Evolutionary conservation across 2,329 filamentous ascomycete species (phyloP).

Genomic region (Fusarium pilosicola): DNA sequence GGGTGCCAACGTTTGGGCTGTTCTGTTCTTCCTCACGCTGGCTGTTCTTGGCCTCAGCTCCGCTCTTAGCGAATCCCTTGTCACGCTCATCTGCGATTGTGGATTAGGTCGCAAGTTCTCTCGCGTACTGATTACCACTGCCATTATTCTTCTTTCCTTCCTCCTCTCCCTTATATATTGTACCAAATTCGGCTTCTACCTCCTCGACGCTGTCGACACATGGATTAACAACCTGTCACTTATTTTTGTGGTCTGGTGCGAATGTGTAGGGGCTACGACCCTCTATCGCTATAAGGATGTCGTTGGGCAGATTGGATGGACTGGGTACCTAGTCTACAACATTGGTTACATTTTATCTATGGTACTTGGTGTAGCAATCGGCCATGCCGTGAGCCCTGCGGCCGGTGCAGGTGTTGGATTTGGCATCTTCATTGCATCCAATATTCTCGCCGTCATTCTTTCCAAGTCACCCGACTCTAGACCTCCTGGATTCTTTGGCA

Average conservation of each 20-base stretch:
- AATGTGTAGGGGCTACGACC: background rate
- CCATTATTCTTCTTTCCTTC: background rate
- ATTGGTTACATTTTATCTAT: background rate
- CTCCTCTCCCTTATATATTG: background rate
- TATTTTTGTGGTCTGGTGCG: background rate
- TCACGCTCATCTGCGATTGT: background rate
- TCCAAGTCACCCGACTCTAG: background rate
- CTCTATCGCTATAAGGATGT: background rate
- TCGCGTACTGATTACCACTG: background rate
- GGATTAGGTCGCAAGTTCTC: background rate
- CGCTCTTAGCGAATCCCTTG: background rate
- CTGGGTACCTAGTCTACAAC: background rate
- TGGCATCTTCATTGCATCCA: background rate
- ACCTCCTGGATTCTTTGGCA: background rate
- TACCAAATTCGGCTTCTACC: background rate
- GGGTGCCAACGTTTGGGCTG: background rate
- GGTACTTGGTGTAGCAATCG: background rate
- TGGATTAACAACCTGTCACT: background rate
- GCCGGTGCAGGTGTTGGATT: background rate
- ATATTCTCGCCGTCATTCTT: background rate
- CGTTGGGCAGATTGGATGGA: background rate
- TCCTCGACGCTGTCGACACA: background rate
- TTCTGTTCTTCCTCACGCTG: background rate
- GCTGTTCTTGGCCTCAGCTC: background rate
- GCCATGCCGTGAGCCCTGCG: background rate